Base-by-base conservation (phyloP, 352 stramenopile genomes). In the Globisporangium cylindrosporum region DNA sequence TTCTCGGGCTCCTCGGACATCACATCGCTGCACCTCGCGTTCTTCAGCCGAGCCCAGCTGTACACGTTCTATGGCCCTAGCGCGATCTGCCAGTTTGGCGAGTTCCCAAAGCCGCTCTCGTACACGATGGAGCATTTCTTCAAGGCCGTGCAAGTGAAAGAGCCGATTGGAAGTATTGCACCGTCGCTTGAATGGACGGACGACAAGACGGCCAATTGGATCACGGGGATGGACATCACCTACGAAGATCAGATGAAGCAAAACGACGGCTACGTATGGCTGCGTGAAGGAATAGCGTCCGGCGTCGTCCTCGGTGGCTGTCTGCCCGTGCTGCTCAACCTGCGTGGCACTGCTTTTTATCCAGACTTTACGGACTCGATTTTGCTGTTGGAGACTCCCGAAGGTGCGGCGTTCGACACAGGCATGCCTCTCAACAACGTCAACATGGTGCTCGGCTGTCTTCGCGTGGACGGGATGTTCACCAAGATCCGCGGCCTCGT, bases 181-280 rank as follows among this genome's bases (percentile, higher is more conserved):
- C 68, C 81, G 9, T 91, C 81, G 3, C 46, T 29, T 0, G 76
- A 88, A 53, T 91, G 80, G 81, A 84, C 74, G 1, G 78, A 90
- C 55, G 80, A 91, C 72, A 89, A 87, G 66, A 86, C 79, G 4
- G 72, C 76, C 1, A 84, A 91, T 72, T 91, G 83, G 81, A 62
- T 86, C 32, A 82, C 73, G 0, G 67, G 73, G 14, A 71, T 68
- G 0, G 82, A 91, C 41, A 78, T 83, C 6, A 71, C 58, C 1
- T 73, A 88, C 62, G 34, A 62, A 48, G 68, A 87, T 10, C 36
- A 48, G 24, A 84, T 86, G 75, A 77, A 81, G 54, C 64, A 41
- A 3, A 90, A 91, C 66, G 29, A 60, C 3, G 78, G 74, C 4
- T 84, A 81, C 66, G 67, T 73, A 15, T 89, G 79, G 78, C 59